These are phyloP conservation scores for Aspergillus incahuasiensis DNA, from an alignment of 495 filamentous ascomycete species.

Conservation along the genomic window DNA sequence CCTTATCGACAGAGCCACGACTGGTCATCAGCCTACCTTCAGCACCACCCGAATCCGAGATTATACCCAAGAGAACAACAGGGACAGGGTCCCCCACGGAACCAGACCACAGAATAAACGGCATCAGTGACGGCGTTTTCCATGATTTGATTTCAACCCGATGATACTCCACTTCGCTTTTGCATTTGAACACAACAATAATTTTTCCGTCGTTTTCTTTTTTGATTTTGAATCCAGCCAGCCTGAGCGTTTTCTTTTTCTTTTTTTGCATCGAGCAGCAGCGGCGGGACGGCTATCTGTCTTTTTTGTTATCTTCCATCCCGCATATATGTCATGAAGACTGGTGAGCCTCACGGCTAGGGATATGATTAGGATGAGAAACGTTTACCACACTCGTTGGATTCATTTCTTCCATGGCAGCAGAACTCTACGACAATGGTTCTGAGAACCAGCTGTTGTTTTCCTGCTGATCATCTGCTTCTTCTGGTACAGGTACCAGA, in stretches of 20 bases:
- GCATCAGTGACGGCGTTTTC: slow-evolving; percentile 50
- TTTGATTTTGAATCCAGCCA: slow-evolving; percentile 30
- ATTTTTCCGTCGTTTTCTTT: slow-evolving; percentile 25
- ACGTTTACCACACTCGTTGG: slow-evolving; percentile 33
- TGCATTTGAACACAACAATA: slow-evolving; percentile 32
- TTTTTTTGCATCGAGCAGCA: slow-evolving; percentile 42
- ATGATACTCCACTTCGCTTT: slow-evolving; percentile 49
- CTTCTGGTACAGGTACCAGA: slow-evolving; percentile 25
- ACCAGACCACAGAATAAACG: slow-evolving; percentile 38
- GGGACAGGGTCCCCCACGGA: slow-evolving; percentile 17
- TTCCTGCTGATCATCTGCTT: slow-evolving; percentile 4
- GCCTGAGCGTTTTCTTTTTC: slow-evolving; percentile 32
- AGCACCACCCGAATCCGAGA: slow-evolving; percentile 15
- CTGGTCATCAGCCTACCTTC: slow-evolving; percentile 5
- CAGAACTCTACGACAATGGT: background rate
- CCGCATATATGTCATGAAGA: slow-evolving; percentile 52
- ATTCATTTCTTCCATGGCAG: slow-evolving; percentile 37
- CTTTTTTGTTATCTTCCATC: slow-evolving; percentile 29
- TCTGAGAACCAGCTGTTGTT: slow-evolving; percentile 5
- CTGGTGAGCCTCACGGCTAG: slow-evolving; percentile 57
- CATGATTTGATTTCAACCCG: slow-evolving; percentile 38
- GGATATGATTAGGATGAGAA: slow-evolving; percentile 52
- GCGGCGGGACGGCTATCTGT: slow-evolving; percentile 52
- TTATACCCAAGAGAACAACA: slow-evolving; percentile 31
- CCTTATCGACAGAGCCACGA: slow-evolving; percentile 15